Percentiles rank a stretch among this genome's conserved stretches.
Evolutionary conservation across 768 basidiomycete species (phyloP).

Genomic region (Porpolomopsis calyptriformis): DNA sequence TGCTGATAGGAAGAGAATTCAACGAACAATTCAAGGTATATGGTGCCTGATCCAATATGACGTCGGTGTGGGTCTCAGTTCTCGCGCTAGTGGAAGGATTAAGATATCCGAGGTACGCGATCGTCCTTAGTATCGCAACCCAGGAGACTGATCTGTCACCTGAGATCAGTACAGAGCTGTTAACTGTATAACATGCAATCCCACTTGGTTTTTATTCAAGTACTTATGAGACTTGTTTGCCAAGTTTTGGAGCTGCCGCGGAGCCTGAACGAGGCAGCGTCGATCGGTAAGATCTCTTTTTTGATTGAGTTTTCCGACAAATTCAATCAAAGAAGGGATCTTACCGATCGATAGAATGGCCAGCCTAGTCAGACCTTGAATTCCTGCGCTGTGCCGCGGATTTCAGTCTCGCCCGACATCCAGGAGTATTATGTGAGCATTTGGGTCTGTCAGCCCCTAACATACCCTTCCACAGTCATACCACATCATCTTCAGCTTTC

Average conservation of each 20-base stretch:
- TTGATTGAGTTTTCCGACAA: no score
- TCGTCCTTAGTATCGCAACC: no score
- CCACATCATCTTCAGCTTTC: background rate
- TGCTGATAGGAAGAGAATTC: constrained; percentile 91
- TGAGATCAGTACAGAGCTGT: background rate
- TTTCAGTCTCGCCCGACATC: background rate
- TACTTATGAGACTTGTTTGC: background rate
- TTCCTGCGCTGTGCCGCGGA: background rate
- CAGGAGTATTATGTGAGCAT: background rate
- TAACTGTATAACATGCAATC: background rate
- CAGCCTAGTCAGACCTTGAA: background rate
- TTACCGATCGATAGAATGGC: no score
- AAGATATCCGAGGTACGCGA: no score
- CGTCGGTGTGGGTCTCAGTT: background rate
- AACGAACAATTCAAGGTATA: constrained; percentile 49
- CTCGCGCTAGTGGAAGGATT: constrained; percentile 4
- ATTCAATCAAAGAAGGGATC: no score
- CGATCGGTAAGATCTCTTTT: no score
- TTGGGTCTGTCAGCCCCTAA: background rate
- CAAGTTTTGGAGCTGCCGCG: background rate
- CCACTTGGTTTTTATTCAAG: background rate
- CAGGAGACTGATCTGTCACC: no score
- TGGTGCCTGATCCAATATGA: constrained; percentile 2
- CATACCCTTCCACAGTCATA: background rate
- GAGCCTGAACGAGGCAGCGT: no score